phyloP scores from a whole-genome alignment of 2,329 filamentous ascomycete genomes.

The Cladosporium velox region DNA sequence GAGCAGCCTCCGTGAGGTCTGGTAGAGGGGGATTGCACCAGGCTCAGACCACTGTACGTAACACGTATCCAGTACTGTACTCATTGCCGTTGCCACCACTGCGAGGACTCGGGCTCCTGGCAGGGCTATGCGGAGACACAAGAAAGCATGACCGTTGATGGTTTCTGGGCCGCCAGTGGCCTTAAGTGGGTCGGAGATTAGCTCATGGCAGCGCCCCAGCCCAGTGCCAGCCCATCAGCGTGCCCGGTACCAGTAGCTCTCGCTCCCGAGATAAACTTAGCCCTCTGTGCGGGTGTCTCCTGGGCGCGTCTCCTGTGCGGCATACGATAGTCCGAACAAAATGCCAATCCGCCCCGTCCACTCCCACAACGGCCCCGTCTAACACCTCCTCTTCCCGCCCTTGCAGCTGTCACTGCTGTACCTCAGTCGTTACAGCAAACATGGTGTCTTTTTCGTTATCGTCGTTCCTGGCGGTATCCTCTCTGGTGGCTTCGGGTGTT shows the following conservation, averaged over 20 bases:
- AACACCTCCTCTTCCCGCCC: slow-evolving; percentile 16
- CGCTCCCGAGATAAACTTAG: slow-evolving; percentile 15
- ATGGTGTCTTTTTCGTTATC: slow-evolving; percentile 18
- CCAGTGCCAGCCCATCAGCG: slow-evolving; percentile 12
- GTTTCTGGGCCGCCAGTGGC: slow-evolving; percentile 5
- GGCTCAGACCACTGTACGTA: not conserved
- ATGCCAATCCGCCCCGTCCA: slow-evolving; percentile 11
- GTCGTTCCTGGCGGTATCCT: slow-evolving; percentile 10
- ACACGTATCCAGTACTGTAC: not conserved
- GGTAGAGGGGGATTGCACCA: not conserved
- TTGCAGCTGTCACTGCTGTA: slow-evolving; percentile 20
- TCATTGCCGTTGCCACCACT: not conserved
- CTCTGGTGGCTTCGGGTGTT: slow-evolving; percentile 11
- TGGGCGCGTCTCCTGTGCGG: slow-evolving; percentile 8
- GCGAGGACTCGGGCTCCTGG: not conserved
- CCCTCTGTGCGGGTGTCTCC: slow-evolving; percentile 19
- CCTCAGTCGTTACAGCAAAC: slow-evolving; percentile 18
- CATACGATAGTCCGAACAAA: slow-evolving; percentile 17
- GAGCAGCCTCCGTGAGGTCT: not conserved
- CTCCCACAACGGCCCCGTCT: slow-evolving; percentile 4
- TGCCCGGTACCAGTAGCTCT: slow-evolving; percentile 2
- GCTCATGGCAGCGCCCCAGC: slow-evolving; percentile 5
- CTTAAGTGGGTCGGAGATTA: slow-evolving; percentile 20
- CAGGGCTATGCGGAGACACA: slow-evolving; percentile 6
- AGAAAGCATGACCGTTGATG: slow-evolving; percentile 12